A percentile compares a stretch with the other conserved stretches of the same genome.
phyloP scores from a whole-genome alignment of 768 basidiomycete genomes.

The Termitomyces sp. region DNA sequence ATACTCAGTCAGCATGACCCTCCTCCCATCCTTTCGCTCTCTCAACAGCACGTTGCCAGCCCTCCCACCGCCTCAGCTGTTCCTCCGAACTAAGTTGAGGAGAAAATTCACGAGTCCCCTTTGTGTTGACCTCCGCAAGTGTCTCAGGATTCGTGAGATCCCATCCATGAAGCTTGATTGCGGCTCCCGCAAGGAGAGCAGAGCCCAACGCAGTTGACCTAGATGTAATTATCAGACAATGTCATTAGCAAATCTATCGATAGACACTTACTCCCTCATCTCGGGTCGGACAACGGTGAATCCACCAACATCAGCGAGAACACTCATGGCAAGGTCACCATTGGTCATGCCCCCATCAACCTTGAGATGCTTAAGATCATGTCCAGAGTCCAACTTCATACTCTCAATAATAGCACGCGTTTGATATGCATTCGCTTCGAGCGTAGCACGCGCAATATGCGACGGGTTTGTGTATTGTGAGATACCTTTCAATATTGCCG shows the following conservation, averaged over 20 bases:
- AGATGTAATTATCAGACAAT: constrained; percentile 1
- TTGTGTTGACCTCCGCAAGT: constrained; percentile 81
- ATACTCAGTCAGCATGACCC: constrained; percentile 30
- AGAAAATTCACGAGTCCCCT: constrained; percentile 68
- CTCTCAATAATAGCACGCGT: constrained; percentile 93
- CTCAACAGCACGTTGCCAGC: constrained; percentile 90
- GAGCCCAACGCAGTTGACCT: constrained; percentile 96
- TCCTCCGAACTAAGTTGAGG: constrained; percentile 51
- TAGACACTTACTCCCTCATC: constrained; percentile 84
- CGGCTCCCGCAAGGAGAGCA: constrained; percentile 88
- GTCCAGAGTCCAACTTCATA: constrained; percentile 88
- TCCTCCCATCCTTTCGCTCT: constrained; percentile 81
- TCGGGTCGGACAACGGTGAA: constrained; percentile 90
- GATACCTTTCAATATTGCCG: constrained; percentile 41
- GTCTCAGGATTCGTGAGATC: constrained; percentile 82
- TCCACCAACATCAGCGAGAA: constrained; percentile 87
- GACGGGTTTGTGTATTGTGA: constrained; percentile 87
- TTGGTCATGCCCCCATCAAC: constrained; percentile 99
- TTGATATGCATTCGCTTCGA: constrained; percentile 96
- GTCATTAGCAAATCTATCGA: not conserved
- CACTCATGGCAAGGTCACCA: constrained; percentile 82
- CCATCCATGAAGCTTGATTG: constrained; percentile 90
- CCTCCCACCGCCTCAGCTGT: constrained; percentile 63
- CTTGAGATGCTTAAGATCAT: constrained; percentile 78
- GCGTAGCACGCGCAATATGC: constrained; percentile 91